Base-by-base conservation (phyloP, 1,284 basidiomycete species). In the Phellinidium pouzarii region DNA sequence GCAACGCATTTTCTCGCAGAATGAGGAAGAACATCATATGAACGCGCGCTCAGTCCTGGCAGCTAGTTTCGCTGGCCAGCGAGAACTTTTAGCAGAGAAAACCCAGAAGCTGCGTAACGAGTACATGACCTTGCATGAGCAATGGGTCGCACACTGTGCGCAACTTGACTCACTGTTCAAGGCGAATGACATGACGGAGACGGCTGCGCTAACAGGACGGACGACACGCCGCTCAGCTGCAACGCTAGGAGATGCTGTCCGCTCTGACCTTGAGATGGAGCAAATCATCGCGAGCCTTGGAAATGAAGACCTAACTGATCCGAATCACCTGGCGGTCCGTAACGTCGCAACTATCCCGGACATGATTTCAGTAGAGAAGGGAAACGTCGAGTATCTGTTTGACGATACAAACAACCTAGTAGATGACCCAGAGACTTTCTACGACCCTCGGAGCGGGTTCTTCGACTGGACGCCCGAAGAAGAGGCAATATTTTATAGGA, bases 251-350 rank as follows among this genome's bases (percentile, higher is more conserved):
- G 94, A 98, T 66, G 86, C 91, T 5, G 94, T 95, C 9, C 83
- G 92, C 1, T 94, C 93, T 17, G 95, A 98, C 67, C 79, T 96
- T 53, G 95, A 98, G 73, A 94, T 97, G 80, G 90, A 97, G 63
- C 93, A 94, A 69, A 94, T 98, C 64, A 85, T 98, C 52, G 92
- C 91, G 9, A 93, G 86, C 62, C 73, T 97, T 37, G 94, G 93
- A 44, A 91, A 87, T 60, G 91, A 94, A 58, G 94, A 95, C 59
- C 82, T 91, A 52, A 92, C 87, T 43, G 94, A 98, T 68, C 93
- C 94, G 0, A 90, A 82, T 59, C 81, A 89, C 59, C 82, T 97
- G 19, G 91, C 92, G 2, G 75, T 84, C 46, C 80, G 84, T 58
- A 97, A 96, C 53, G 79, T 93, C n/a, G 94, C 94, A 14, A 79